Base-by-base conservation (phyloP, 345 rosid genomes). In the Arabis hirsuta region DNA sequence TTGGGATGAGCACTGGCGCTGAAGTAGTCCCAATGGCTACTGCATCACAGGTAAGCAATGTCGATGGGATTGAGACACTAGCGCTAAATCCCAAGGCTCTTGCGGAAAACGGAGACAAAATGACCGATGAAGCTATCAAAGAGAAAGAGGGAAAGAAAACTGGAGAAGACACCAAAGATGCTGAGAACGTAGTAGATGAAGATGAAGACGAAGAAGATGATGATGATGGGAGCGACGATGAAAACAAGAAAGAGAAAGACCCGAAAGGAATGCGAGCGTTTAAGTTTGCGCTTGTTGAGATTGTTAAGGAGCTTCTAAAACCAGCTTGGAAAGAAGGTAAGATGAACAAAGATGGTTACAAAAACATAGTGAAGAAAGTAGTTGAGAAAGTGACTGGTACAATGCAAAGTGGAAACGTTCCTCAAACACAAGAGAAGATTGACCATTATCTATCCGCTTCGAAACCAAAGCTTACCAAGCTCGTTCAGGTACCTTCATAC, bases 311-410 rank as follows among this genome's bases (percentile, higher is more conserved):
- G 82, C 87, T 88, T 74, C 77, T 95, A 64, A 95, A 95, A 78
- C 98, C 99, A 43, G 56, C 85, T 14, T 91, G 98, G 98, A 95
- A 85, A 84, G 99, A 90, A 63, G 98, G 98, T 47, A 92, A 84
- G 72, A 69, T 95, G 71, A 82, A 78, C 78, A 91, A 91, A 84
- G 98, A 91, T 31, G 88, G 80, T 16, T 91, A 91, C 85, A 95
- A 91, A 80, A 87, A 82, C 82, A 86, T 90, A 60, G 99, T 91
- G 69, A 95, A 92, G 94, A 95, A 91, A 70, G 96, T 85, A 26
- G 97, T 90, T 11, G 97, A 90, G 74, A 95, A 95, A 82, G 99
- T 95, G 59, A 91, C 86, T 13, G 81, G 82, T 14, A 76, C 97
- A 6, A 67, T 95, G 82, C 93, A 88, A 79, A 90, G 76, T 62